These are phyloP conservation scores for Knoxdaviesia proteae DNA, from an alignment of 2,329 filamentous ascomycete species.

Conservation along the genomic window DNA sequence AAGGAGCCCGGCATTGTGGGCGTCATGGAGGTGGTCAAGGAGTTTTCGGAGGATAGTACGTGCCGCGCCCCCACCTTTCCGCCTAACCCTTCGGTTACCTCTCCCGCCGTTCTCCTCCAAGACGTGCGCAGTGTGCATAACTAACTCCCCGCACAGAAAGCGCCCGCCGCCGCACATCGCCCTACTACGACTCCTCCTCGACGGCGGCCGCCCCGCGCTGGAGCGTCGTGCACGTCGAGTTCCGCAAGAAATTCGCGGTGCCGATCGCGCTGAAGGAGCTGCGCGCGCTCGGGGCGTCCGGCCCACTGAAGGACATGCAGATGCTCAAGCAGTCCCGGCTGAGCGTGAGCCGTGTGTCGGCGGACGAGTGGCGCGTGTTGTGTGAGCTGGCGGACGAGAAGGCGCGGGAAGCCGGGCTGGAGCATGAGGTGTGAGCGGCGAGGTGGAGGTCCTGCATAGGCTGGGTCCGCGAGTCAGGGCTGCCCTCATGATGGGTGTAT, in stretches of 20 bases:
- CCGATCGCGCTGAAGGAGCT: constrained; percentile 53
- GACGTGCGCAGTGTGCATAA: background rate
- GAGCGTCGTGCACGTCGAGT: constrained; percentile 77
- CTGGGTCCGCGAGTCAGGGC: too few species aligned
- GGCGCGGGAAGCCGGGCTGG: constrained; percentile 15
- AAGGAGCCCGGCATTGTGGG: constrained; percentile 77
- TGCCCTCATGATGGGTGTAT: too few species aligned
- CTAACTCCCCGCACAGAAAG: constrained; percentile 9
- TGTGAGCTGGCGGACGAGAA: constrained; percentile 27
- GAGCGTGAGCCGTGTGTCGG: constrained; percentile 53
- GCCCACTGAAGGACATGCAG: constrained; percentile 54
- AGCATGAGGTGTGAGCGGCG: constrained; percentile 11
- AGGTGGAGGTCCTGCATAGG: too few species aligned
- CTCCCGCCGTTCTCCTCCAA: background rate
- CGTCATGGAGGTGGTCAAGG: constrained; percentile 71
- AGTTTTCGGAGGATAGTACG: constrained; percentile 61
- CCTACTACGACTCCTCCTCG: constrained; percentile 71
- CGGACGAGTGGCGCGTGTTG: constrained; percentile 44
- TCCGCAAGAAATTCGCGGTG: constrained; percentile 59
- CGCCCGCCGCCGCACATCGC: constrained; percentile 16
- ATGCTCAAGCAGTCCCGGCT: constrained; percentile 63
- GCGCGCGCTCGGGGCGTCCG: constrained; percentile 35
- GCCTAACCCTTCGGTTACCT: background rate
- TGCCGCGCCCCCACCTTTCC: constrained; percentile 2
- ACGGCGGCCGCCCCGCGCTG: constrained; percentile 37